Evolutionary conservation across 2,329 filamentous ascomycete genomes (phyloP).

Genomic region (Aspergillus intermedius): DNA sequence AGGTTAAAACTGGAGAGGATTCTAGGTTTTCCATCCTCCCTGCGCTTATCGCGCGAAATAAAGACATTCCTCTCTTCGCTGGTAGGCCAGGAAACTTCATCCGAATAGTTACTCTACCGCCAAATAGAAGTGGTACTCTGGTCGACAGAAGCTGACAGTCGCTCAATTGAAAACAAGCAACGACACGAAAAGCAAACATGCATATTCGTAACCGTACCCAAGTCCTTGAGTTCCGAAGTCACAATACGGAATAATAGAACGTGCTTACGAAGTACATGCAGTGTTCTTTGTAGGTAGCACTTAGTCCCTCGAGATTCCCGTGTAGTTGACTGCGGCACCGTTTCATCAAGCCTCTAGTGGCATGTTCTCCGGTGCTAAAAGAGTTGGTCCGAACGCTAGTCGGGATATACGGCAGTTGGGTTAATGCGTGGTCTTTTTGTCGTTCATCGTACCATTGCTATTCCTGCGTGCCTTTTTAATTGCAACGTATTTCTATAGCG

Average conservation of each 20-base stretch:
- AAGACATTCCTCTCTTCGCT: too few relatives aligned
- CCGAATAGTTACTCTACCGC: not conserved
- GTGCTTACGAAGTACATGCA: not conserved
- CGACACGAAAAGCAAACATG: not conserved
- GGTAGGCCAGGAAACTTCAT: too few relatives aligned
- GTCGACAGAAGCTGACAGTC: too few relatives aligned
- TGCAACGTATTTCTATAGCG: too few relatives aligned
- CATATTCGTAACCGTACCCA: not conserved
- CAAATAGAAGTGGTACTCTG: too few relatives aligned
- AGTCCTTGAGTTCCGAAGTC: too few relatives aligned
- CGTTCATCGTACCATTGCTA: too few relatives aligned
- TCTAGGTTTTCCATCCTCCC: not conserved
- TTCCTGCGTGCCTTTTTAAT: too few relatives aligned
- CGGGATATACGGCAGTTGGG: not conserved
- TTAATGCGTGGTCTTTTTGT: too few relatives aligned
- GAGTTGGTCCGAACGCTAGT: not conserved
- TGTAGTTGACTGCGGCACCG: not conserved
- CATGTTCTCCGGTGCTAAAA: not conserved
- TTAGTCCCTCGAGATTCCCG: too few relatives aligned
- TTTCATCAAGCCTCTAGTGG: not conserved
- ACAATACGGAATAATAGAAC: not conserved
- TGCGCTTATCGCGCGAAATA: not conserved
- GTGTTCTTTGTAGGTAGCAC: too few relatives aligned
- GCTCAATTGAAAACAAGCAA: too few relatives aligned
- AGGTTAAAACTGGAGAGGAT: not conserved